phyloP scores from a whole-genome alignment of 169 alveolate species.

The Plasmodium sp. region DNA sequence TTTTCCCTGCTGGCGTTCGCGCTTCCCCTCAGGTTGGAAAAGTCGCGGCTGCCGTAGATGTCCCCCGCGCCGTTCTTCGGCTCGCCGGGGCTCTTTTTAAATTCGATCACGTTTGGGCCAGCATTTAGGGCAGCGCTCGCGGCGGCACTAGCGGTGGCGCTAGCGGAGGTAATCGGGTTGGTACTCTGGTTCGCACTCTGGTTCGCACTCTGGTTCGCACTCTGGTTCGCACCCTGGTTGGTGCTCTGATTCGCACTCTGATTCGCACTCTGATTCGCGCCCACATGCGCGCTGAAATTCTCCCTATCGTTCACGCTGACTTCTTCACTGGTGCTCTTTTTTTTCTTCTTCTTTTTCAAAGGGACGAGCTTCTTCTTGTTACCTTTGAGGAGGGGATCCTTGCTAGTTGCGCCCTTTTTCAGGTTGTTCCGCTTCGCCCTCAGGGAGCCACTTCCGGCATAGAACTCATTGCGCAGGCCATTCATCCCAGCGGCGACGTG shows the following conservation, averaged over 20 bases:
- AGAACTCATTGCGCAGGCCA: not conserved
- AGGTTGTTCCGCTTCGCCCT: not conserved
- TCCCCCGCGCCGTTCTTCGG: not conserved
- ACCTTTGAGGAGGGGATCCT: not conserved
- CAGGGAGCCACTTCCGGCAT: not conserved
- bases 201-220: too few species aligned
- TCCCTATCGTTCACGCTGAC: conserved; percentile 19
- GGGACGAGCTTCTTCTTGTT: conserved; percentile 13
- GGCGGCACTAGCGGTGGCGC: not conserved
- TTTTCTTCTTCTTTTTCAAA: conserved; percentile 21
- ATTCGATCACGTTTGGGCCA: not conserved
- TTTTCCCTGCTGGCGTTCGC: not conserved
- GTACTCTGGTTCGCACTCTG: not conserved
- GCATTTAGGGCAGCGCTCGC: not conserved
- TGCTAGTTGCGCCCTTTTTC: not conserved
- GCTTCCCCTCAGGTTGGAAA: not conserved
- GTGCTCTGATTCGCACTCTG: not conserved
- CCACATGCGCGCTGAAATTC: not conserved
- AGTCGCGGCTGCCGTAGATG: not conserved
- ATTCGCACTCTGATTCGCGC: not conserved
- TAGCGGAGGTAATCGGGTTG: not conserved
- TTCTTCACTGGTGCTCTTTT: conserved; percentile 21
- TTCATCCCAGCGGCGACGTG: not conserved
- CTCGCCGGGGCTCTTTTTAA: not conserved
- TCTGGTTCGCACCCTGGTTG: not conserved